phyloP scores from a whole-genome alignment of 495 filamentous ascomycete genomes.

The Neurospora sp. region DNA sequence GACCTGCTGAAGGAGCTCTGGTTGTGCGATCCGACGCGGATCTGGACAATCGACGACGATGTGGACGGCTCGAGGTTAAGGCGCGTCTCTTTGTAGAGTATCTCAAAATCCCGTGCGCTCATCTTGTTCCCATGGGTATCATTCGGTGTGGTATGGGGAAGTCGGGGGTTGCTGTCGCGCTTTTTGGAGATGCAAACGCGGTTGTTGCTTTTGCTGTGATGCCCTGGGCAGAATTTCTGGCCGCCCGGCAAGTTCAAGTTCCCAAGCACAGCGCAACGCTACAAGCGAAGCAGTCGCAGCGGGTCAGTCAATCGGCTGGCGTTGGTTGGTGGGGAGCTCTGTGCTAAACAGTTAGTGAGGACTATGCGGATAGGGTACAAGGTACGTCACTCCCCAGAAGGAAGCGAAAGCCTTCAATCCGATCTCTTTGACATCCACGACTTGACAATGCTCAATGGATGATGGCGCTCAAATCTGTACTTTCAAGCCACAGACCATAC shows the following conservation, averaged over 20 bases:
- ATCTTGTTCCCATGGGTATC: constrained; percentile 31
- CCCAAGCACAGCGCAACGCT: constrained; percentile 1
- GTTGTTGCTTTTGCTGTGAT: constrained; percentile 9
- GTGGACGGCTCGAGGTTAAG: constrained; percentile 68
- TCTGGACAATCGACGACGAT: constrained; percentile 56
- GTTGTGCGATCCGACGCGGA: constrained; percentile 53
- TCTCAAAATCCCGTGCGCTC: constrained; percentile 31
- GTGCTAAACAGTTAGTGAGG: not conserved
- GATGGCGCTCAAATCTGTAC: too few relatives aligned
- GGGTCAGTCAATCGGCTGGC: not conserved
- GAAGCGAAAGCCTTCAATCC: not conserved
- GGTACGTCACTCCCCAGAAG: not conserved
- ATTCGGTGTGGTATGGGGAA: constrained; percentile 11
- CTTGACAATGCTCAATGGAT: not conserved
- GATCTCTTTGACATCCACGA: not conserved
- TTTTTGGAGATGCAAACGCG: constrained; percentile 14
- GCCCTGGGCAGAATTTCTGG: constrained; percentile 17
- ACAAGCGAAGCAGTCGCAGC: not conserved
- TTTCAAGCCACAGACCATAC: too few relatives aligned
- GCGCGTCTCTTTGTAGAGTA: constrained; percentile 78
- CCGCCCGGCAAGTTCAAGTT: constrained; percentile 13
- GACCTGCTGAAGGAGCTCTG: constrained; percentile 24
- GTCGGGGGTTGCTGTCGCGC: constrained; percentile 11
- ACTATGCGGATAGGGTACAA: not conserved
- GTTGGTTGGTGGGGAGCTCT: not conserved